These are phyloP conservation scores for Coniferiporia sulphurascens DNA, from an alignment of 1,284 basidiomycete species.

Conservation along the genomic window DNA sequence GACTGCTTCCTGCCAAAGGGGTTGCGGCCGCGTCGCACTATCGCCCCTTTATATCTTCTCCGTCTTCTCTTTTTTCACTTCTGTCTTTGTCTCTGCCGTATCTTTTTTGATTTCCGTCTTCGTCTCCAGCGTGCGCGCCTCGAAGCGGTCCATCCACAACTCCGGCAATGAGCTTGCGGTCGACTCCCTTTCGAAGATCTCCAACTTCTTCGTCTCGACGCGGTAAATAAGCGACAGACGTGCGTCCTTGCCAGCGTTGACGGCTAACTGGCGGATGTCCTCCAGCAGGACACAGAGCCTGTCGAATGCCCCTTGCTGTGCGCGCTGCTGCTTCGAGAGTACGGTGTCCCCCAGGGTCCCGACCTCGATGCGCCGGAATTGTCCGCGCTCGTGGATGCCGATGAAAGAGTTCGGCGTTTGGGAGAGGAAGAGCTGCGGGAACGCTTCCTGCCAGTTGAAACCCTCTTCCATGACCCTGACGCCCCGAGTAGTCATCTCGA, in stretches of 20 bases:
- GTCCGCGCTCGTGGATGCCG: conserved; percentile 31
- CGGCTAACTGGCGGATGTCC: too few relatives aligned
- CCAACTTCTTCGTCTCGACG: not conserved
- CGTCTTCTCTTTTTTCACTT: too few relatives aligned
- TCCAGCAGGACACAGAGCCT: conserved; percentile 5
- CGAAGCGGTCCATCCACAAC: conserved; percentile 1
- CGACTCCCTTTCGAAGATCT: conserved; percentile 1
- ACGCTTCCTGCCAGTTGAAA: conserved; percentile 35
- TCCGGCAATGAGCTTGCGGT: conserved; percentile 1
- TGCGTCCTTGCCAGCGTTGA: not conserved
- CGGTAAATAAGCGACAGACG: conserved; percentile 9
- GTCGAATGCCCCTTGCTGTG: conserved; percentile 1
- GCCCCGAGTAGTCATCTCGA: conserved; percentile 39
- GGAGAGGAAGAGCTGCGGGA: conserved; percentile 38
- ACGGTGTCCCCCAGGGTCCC: not conserved
- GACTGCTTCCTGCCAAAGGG: too few relatives aligned
- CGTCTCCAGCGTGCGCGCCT: not conserved
- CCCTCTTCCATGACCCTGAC: conserved; percentile 9
- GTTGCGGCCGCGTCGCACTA: too few relatives aligned
- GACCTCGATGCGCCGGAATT: conserved; percentile 29
- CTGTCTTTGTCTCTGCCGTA: not conserved
- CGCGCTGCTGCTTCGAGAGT: not conserved
- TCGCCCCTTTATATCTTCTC: too few relatives aligned
- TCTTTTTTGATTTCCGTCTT: not conserved
- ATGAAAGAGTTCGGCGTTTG: conserved; percentile 35